Conservation (phyloP, 2,329 filamentous ascomycete species). For the Tolypocladium ovalisporum region DNA sequence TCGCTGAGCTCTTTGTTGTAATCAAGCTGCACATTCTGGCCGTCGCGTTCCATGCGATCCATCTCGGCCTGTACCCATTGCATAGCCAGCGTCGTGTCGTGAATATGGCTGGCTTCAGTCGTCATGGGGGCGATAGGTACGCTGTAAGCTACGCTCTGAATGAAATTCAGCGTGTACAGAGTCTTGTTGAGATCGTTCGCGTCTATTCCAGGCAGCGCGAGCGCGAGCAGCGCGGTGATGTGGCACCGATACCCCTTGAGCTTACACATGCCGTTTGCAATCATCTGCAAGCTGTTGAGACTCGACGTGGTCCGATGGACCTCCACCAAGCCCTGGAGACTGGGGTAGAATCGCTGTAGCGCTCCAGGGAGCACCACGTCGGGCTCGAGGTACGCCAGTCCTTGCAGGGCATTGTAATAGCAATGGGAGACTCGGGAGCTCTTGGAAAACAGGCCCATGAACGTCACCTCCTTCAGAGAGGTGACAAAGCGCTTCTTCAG, state of each 20-base stretch:
- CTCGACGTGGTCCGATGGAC: slow-evolving; percentile 95
- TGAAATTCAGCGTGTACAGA: slow-evolving; percentile 85
- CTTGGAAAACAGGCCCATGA: slow-evolving; percentile 98
- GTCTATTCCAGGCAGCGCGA: slow-evolving; percentile 90
- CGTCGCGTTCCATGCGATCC: slow-evolving; percentile 83
- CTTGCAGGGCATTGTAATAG: slow-evolving; percentile 82
- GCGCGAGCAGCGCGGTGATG: slow-evolving; percentile 83
- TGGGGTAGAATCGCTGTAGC: slow-evolving; percentile 90
- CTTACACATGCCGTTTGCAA: slow-evolving; percentile 81
- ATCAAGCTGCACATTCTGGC: slow-evolving; percentile 74
- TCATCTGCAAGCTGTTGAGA: slow-evolving; percentile 80
- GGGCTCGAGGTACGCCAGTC: slow-evolving; percentile 81
- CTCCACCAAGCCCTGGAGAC: slow-evolving; percentile 91
- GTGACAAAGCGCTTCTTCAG: slow-evolving; percentile 83
- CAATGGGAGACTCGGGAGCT: slow-evolving; percentile 85
- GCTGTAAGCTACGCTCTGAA: slow-evolving; percentile 91
- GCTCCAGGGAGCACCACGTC: slow-evolving; percentile 86
- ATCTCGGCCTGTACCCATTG: slow-evolving; percentile 93
- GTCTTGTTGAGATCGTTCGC: slow-evolving; percentile 97
- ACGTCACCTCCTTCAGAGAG: slow-evolving; percentile 82
- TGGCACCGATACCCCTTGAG: slow-evolving; percentile 96
- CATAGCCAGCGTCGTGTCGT: slow-evolving; percentile 68
- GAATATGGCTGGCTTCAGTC: slow-evolving; percentile 49
- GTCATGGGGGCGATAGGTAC: slow-evolving; percentile 77
- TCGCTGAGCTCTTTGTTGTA: slow-evolving; percentile 75